Base-by-base conservation (phyloP, 352 stramenopile genomes). In the Phytophthora megakarya region DNA sequence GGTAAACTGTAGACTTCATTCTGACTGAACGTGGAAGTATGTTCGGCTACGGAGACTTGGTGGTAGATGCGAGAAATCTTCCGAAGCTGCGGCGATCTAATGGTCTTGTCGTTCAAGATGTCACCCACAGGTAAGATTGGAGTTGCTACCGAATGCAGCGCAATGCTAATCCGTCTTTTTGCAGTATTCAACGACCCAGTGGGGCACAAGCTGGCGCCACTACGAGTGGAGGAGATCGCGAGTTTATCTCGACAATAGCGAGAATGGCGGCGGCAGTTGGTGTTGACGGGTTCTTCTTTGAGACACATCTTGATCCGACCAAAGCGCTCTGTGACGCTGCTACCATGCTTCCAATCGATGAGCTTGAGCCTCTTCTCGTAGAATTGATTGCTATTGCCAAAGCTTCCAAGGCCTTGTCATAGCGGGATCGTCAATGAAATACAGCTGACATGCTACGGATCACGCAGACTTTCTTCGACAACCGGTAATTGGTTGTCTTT, bases 251-350 rank as follows among this genome's bases (percentile, higher is more conserved):
- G 33, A 93, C 87, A 6, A 95, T 97, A 48, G 86, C 88, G 7
- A 79, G 84, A 45, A 88, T 95, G 79, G 87, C 88, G 6, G 85
- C 85, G 2, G 88, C 88, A 8, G 86, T 95, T 10, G 88, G 89
- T 26, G 88, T 95, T n/a, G 78, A 96, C 50, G 89, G 88, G 3
- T 90, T 97, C 55, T 97, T 97, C 73, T 80, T 97, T 47, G 88
- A 96, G 69, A 95, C 87, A n/a, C 84, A 95, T 43, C 85, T 87
- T n/a, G 65, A 90, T 25, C 85, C 84, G 15, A 67, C 65, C 3
- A 60, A 63, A 1, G 87, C 84, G 10, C 70, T 90, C 7, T 92
- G 84, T 43, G 87, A 95, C 30, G 75, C 70, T 9, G 71, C 84
- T 19, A 94, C 81, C 30, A 93, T 92, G 85, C 59, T 92, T 22